These are phyloP conservation scores for Marsdenia floribunda DNA, from an alignment of 257 asterid species.

Conservation along the genomic window DNA sequence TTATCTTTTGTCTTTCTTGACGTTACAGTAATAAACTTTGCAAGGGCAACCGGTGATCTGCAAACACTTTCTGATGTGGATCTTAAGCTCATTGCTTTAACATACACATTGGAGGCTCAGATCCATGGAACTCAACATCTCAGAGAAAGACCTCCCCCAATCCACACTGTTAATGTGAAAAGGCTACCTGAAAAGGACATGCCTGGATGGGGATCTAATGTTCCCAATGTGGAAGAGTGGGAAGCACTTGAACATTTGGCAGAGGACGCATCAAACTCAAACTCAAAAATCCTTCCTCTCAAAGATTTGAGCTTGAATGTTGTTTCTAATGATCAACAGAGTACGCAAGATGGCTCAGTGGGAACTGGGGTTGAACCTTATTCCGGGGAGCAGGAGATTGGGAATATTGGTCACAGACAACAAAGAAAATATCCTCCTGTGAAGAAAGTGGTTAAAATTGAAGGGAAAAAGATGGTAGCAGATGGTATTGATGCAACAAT, in stretches of 20 bases:
- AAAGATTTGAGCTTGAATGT: slow-evolving; percentile 53
- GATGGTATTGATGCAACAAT: slow-evolving; percentile 88
- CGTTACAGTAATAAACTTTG: slow-evolving; percentile 67
- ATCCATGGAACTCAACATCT: slow-evolving; percentile 78
- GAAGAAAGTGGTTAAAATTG: slow-evolving; percentile 66
- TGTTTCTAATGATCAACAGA: slow-evolving; percentile 36
- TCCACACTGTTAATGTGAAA: slow-evolving; percentile 68
- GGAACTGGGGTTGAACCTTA: slow-evolving; percentile 41
- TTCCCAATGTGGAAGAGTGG: slow-evolving; percentile 93
- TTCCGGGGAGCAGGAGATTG: slow-evolving; percentile 35
- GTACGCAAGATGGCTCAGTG: slow-evolving; percentile 33
- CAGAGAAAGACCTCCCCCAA: slow-evolving; percentile 79
- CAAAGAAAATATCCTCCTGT: slow-evolving; percentile 41
- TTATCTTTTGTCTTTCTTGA: background rate
- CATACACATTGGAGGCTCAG: slow-evolving; percentile 75
- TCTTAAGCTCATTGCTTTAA: slow-evolving; percentile 90
- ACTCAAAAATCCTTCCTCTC: slow-evolving; percentile 74
- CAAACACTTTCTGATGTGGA: slow-evolving; percentile 98
- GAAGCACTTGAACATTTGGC: slow-evolving; percentile 73
- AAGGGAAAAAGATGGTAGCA: slow-evolving; percentile 81
- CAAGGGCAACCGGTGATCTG: slow-evolving; percentile 95
- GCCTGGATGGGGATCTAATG: slow-evolving; percentile 98
- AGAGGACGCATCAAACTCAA: slow-evolving; percentile 39
- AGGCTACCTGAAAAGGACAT: slow-evolving; percentile 91
- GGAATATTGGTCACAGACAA: slow-evolving; percentile 32